Conservation (phyloP, 176 grass and related monocot species). For the Oryza australiensis region DNA sequence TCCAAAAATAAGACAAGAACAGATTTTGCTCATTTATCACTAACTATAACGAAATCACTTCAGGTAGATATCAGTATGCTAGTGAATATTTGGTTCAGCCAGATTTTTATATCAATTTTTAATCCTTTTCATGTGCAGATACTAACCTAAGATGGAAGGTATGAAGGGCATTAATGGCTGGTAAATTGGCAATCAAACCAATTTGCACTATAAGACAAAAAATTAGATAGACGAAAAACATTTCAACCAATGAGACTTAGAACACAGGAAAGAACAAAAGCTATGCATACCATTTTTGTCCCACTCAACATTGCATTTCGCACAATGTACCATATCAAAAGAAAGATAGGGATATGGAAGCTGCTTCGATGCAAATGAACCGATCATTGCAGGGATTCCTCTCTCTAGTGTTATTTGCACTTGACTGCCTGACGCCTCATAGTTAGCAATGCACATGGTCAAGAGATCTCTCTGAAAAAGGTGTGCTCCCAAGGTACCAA, state of each 20-base stretch:
- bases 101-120: slow-evolving; percentile 3
- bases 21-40: neutral
- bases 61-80: neutral
- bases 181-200: neutral
- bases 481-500: slow-evolving; percentile 93
- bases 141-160: slow-evolving; percentile 1
- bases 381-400: slow-evolving; percentile 95
- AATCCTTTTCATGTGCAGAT: neutral
- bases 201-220: neutral
- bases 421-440: slow-evolving; percentile 93
- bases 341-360: slow-evolving; percentile 93
- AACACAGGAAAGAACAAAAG: slow-evolving; percentile 1
- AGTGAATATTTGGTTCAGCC: slow-evolving; percentile 23
- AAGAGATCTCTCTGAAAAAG: slow-evolving; percentile 77
- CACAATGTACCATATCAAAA: slow-evolving; percentile 97
- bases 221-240: neutral
- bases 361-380: slow-evolving; percentile 81
- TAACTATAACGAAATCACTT: neutral
- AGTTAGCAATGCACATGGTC: slow-evolving; percentile 98
- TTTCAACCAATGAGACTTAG: slow-evolving; percentile 7
- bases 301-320: slow-evolving; percentile 88
- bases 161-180: neutral
- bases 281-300: slow-evolving; percentile 74
- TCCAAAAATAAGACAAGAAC: neutral
- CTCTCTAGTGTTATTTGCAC: slow-evolving; percentile 98